phyloP scores from a whole-genome alignment of 1,139 yeast genomes.

The Candida freyschussii region DNA sequence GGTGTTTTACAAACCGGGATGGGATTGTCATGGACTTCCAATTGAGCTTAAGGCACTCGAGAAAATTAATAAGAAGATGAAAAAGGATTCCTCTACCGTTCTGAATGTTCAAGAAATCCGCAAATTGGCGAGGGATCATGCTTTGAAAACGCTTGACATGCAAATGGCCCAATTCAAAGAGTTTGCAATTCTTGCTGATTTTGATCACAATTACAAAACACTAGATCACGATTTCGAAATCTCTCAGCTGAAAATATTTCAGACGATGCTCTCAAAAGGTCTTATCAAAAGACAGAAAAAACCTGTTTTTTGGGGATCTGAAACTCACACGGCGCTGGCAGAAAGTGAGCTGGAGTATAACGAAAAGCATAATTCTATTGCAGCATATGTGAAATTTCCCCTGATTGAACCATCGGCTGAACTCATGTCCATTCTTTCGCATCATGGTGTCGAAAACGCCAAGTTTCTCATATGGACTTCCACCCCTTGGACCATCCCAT shows the following conservation, averaged over 20 bases:
- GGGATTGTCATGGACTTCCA: constrained; percentile 99
- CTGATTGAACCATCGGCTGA: constrained; percentile 27
- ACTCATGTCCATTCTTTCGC: constrained; percentile 12
- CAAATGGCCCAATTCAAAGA: constrained; percentile 63
- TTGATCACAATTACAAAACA: constrained; percentile 68
- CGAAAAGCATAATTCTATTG: constrained; percentile 62
- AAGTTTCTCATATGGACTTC: constrained; percentile 83
- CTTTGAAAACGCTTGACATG: constrained; percentile 52
- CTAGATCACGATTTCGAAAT: constrained; percentile 66
- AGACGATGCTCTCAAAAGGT: constrained; percentile 58
- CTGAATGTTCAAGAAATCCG: constrained; percentile 53
- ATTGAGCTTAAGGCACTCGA: constrained; percentile 83
- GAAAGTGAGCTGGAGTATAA: constrained; percentile 94
- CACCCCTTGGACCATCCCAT: constrained; percentile 95
- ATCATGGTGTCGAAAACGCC: constrained; percentile 11
- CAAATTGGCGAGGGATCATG: constrained; percentile 61
- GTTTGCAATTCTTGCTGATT: constrained; percentile 82
- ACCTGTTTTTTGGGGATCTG: constrained; percentile 98
- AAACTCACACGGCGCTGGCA: constrained; percentile 89
- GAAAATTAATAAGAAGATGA: constrained; percentile 35
- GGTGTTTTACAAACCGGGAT: constrained; percentile 80
- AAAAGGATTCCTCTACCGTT: constrained; percentile 28
- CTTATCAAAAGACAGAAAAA: constrained; percentile 77
- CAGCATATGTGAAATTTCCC: constrained; percentile 72
- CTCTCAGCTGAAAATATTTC: constrained; percentile 68